Evolutionary conservation across 2,329 filamentous ascomycete species (phyloP), one percentile per base, ranked within the genome.

Genomic region (Apiospora arundinis): DNA sequence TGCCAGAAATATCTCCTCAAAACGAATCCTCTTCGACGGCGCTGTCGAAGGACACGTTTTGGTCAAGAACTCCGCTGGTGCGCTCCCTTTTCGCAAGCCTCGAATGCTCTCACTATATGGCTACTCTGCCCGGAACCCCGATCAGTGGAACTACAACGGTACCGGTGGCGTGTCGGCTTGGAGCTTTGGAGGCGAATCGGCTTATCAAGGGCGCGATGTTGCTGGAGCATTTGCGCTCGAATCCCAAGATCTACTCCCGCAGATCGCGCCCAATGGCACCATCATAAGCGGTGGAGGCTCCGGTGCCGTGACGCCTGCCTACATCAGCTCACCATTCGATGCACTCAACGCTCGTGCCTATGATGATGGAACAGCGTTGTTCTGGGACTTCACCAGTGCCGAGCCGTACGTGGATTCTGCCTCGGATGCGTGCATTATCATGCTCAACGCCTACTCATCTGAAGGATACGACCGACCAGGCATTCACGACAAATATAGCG

Each of bases 361-460:
- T 68, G 80, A 87, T 12, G 90, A 92, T 71, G 85, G 83, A 65
- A 91, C 89, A 0, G 84, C 85, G 0, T 76, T 92, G 1, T 88
- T 87, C 77, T 91, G 87, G 85, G 91, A 93, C 76, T 88, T 91
- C 73, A 78, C 79, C 21, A 85, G 81, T 0, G 76, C 78, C 1
- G 79, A 83, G 1, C 89, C 90, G 0, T 75, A 80, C 7, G 86
- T 92, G 9, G 82, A 87, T 67, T 78, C 82, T 1, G 80, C 74
- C 4, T 85, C 87, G 1, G 87, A 95, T 75, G 85, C 93, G 8
- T 96, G 94, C 74, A 80, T 92, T 2, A 89, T 92, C 0, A 89
- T 92, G 74, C 87, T 89, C 74, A 92, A 92, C 76, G 88, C 86
- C 9, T 93, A 92, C 80, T 89, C 92, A 0, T 90, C 92, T 1